These are phyloP conservation scores for Chlorella sp. DNA, from an alignment of 139 green algal species.

Conservation along the genomic window DNA sequence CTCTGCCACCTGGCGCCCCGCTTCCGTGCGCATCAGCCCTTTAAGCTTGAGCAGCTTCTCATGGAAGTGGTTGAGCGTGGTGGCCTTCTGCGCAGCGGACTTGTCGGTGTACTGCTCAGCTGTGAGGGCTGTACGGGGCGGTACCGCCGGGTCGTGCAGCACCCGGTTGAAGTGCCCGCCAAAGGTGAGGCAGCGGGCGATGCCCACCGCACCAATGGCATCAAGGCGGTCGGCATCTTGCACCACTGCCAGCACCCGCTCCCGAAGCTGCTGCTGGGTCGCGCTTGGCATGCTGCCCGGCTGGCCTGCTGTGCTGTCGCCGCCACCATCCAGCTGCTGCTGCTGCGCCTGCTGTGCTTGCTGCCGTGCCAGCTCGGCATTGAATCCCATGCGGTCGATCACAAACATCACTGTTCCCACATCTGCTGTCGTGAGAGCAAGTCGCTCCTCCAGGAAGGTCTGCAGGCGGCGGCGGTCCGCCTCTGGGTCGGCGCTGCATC, in stretches of 20 bases:
- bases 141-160: slow-evolving; percentile 69
- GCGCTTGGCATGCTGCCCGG: background rate
- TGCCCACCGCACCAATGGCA: slow-evolving; percentile 84
- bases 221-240: slow-evolving; percentile 86
- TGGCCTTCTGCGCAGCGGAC: slow-evolving; percentile 41
- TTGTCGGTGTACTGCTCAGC: slow-evolving; percentile 69
- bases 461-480: background rate
- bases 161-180: slow-evolving; percentile 64
- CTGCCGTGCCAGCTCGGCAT: slow-evolving; percentile 37
- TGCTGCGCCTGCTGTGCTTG: background rate
- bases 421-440: background rate
- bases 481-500: background rate
- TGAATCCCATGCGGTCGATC: slow-evolving; percentile 72
- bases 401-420: slow-evolving; percentile 53
- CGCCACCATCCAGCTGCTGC: background rate
- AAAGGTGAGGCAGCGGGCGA: slow-evolving; percentile 86
- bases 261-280: background rate
- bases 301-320: background rate
- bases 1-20: slow-evolving; percentile 54
- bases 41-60: slow-evolving; percentile 85
- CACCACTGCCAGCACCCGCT: slow-evolving; percentile 52
- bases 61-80: slow-evolving; percentile 85
- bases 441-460: background rate
- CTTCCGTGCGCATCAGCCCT: slow-evolving; percentile 75
- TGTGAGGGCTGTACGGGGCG: slow-evolving; percentile 52